Percentiles rank a stretch among this genome's conserved stretches.
phyloP scores from a whole-genome alignment of 495 filamentous ascomycete species.

The Cercophora samala region DNA sequence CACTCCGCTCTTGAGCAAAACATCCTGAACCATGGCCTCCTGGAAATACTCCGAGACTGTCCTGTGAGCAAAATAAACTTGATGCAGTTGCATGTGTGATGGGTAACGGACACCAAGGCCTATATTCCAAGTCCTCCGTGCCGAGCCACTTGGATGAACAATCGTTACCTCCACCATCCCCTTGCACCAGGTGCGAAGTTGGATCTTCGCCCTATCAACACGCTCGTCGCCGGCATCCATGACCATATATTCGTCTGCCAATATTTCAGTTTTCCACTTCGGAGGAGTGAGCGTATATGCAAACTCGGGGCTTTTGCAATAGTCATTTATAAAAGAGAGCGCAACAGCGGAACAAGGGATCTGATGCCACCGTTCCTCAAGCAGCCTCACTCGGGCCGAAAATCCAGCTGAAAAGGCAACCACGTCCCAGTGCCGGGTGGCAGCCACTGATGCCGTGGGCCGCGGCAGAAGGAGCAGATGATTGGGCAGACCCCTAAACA shows the following conservation, averaged over 20 bases:
- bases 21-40: neutral
- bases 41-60: slow-evolving; percentile 1
- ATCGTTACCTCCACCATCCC: neutral
- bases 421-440: no score
- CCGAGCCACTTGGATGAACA: neutral
- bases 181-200: neutral
- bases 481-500: no score
- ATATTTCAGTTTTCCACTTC: neutral
- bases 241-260: neutral
- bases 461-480: no score
- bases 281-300: neutral
- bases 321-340: neutral
- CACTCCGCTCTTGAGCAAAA: neutral
- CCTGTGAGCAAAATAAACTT: neutral
- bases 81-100: neutral
- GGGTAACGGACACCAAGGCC: neutral
- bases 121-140: neutral
- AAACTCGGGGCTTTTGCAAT: neutral
- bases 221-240: neutral
- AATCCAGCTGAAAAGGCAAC: neutral
- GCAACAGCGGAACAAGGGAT: neutral
- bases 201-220: neutral
- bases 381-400: neutral
- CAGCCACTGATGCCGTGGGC: neutral
- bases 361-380: neutral